Percentiles rank a stretch among this genome's conserved stretches.
Conservation (phyloP, 768 basidiomycete species). For the Collybiopsis luxurians region DNA sequence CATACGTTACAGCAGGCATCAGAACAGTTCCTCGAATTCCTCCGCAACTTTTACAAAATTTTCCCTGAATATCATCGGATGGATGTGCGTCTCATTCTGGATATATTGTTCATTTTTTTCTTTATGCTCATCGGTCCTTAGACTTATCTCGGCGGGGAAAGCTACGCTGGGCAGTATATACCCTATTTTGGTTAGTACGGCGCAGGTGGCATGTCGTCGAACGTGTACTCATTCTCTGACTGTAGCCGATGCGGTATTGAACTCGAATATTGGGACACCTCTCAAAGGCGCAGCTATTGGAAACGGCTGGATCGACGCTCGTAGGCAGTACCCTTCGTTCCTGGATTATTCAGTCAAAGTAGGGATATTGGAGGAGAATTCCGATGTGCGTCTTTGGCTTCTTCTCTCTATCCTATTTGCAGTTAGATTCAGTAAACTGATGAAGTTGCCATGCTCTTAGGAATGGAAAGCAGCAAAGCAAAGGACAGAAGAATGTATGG, state of each 20-base stretch:
- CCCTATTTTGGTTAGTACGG: conserved; percentile 80
- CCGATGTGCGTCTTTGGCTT: conserved; percentile 46
- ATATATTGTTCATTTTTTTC: conserved; percentile 36
- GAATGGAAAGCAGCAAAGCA: conserved; percentile 59
- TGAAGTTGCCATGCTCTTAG: conserved; percentile 29
- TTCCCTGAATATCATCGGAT: conserved; percentile 85
- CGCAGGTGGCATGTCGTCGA: background rate
- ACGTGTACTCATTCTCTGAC: background rate
- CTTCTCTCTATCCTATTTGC: conserved; percentile 8
- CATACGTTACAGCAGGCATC: conserved; percentile 74
- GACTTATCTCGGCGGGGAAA: conserved; percentile 97
- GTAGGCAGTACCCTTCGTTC: conserved; percentile 86
- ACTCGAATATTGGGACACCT: conserved; percentile 54
- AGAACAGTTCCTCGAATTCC: conserved; percentile 76
- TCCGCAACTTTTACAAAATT: conserved; percentile 82
- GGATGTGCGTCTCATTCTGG: too few relatives aligned
- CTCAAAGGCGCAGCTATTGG: conserved; percentile 87
- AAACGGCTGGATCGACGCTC: conserved; percentile 96
- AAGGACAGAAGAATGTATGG: conserved; percentile 58
- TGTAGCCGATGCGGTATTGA: conserved; percentile 74
- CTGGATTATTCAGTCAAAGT: conserved; percentile 82
- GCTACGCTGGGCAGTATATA: conserved; percentile 96
- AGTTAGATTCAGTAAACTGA: background rate
- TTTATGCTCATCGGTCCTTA: conserved; percentile 27
- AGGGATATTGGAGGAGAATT: conserved; percentile 70